Evolutionary conservation across 2,329 filamentous ascomycete genomes (phyloP), one percentile per base, ranked within the genome.

Genomic region (Fusarium sp.): DNA sequence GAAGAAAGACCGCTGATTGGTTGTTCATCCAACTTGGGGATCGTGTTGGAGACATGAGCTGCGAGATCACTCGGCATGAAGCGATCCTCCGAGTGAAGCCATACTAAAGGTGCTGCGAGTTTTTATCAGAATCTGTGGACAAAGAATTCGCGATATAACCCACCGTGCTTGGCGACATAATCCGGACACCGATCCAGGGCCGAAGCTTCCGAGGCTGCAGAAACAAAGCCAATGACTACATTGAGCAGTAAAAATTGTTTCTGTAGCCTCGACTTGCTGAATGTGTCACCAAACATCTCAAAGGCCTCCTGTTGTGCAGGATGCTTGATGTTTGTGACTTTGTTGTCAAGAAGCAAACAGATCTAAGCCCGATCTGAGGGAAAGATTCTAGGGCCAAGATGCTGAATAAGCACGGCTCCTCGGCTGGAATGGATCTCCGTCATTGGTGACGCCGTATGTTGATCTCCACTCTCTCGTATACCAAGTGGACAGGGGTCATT

Each of bases 21-120:
- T 27, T 69, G 45, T 7, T 57, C 58, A 14, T 73, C 27, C 4
- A 75, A 45, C 41, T 47, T 66, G 3, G 77, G 77, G 29, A 74
- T 72, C 3, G 78, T 78, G 34, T 79, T 75, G 7, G 47, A 69
- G 22, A 79, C 45, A 47, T 79, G 77, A 46, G 71, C 54, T 7
- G 77, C 70, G 3, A 79, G 57, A 25, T 79, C 77, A 46, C 73
- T 77, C 2, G 77, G 77, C 67, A 71, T 74, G 41, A 70, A 79
- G 2, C 71, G 73, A n/a, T 79, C 77, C 5, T 79, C 69, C 1
- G 77, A 70, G 10, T 79, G 77, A 24, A 79, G 70, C 77, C 77
- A 79, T 6, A 79, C 32, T 18, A 79, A 58, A 42, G 78, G 78
- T 5, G 77, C 78, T 79, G 63, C 11, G 29, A 44, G 20, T 6